Evolutionary conservation across 140 eudicot species (phyloP).

Genomic region (Stevia rebaudiana): DNA sequence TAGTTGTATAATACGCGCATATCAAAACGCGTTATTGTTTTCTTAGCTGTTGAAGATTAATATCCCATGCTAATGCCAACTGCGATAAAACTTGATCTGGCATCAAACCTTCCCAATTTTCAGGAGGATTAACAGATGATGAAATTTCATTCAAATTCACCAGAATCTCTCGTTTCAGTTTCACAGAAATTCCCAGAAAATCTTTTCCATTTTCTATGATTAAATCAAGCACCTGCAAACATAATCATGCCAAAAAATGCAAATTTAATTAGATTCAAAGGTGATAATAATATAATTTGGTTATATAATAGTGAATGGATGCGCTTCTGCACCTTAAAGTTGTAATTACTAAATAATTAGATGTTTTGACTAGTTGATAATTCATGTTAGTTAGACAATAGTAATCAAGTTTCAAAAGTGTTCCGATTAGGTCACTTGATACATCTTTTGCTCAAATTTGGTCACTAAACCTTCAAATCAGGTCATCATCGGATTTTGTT

Average conservation of each 20-base stretch:
- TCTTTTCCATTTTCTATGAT: constrained; percentile 56
- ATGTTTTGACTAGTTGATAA: too few species aligned
- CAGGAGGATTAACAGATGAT: constrained; percentile 50
- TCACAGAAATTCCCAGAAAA: constrained; percentile 45
- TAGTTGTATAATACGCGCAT: background rate
- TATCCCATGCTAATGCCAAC: constrained; percentile 75
- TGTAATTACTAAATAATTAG: background rate
- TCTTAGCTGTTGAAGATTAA: constrained; percentile 47
- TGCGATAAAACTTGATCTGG: constrained; percentile 68
- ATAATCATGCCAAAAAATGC: constrained; percentile 2
- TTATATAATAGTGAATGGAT: background rate
- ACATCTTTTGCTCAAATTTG: too few species aligned
- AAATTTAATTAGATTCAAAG: background rate
- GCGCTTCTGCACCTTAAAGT: background rate
- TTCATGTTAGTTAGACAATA: too few species aligned
- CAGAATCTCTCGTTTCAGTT: constrained; percentile 56
- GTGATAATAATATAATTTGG: background rate
- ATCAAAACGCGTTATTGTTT: constrained; percentile 24
- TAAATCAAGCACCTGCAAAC: constrained; percentile 54
- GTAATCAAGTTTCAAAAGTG: too few species aligned
- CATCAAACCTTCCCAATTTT: constrained; percentile 82
- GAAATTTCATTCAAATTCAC: constrained; percentile 62
- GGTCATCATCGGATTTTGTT: too few species aligned
- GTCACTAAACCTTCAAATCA: too few species aligned
- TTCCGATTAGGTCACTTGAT: too few species aligned